Percentiles rank a stretch among this genome's conserved stretches.
Evolutionary conservation across 2,329 filamentous ascomycete genomes (phyloP).

Genomic region (Phoma sp.): DNA sequence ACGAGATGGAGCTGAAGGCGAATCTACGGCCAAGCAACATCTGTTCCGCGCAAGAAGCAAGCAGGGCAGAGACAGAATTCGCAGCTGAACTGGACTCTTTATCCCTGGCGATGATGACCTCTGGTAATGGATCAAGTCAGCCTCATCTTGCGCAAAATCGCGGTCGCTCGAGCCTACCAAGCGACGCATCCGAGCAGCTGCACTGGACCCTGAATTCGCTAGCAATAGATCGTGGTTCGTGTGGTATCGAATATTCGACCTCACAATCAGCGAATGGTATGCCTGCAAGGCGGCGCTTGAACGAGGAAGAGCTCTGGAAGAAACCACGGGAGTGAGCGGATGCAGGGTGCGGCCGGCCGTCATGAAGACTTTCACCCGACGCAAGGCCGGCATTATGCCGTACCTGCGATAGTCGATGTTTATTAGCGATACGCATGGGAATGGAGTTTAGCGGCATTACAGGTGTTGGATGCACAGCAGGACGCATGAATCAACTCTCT

Average conservation of each 20-base stretch:
- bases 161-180: slow-evolving; percentile 34
- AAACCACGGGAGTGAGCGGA: slow-evolving; percentile 26
- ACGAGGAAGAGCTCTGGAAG: slow-evolving; percentile 35
- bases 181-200: slow-evolving; percentile 43
- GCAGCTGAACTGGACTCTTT: slow-evolving; percentile 41
- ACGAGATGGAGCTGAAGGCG: slow-evolving; percentile 34
- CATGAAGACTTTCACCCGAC: background rate
- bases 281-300: slow-evolving; percentile 17
- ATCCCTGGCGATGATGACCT: slow-evolving; percentile 37
- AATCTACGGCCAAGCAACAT: slow-evolving; percentile 38
- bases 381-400: background rate
- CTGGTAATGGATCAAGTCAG: slow-evolving; percentile 21
- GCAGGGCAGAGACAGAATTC: slow-evolving; percentile 40
- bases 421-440: slow-evolving; percentile 17
- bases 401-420: background rate
- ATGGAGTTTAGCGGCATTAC: slow-evolving; percentile 14
- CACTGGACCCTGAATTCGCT: slow-evolving; percentile 45
- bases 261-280: slow-evolving; percentile 19
- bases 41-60: slow-evolving; percentile 38
- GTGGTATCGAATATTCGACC: slow-evolving; percentile 40
- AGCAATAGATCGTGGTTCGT: slow-evolving; percentile 40
- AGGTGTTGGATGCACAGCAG: slow-evolving; percentile 4
- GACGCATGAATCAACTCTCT: slow-evolving; percentile 5
- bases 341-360: background rate
- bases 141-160: slow-evolving; percentile 22